Evolutionary conservation across 2,329 filamentous ascomycete species (phyloP), one percentile per base, ranked within the genome.

Genomic region (Aulographum hederae): DNA sequence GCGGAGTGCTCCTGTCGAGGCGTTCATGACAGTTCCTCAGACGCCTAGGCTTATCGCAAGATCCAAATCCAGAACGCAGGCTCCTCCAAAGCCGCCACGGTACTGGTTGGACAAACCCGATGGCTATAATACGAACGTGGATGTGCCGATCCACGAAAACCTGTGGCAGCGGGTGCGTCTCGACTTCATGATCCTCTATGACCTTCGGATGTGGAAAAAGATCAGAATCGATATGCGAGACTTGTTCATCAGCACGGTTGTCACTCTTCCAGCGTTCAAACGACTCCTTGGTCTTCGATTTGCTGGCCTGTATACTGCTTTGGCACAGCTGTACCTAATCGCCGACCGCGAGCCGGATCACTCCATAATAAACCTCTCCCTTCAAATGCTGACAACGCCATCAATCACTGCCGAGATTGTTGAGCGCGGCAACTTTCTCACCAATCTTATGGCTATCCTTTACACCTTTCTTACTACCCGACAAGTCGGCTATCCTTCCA

Each of bases 391-490:
- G 38, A 98, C 89, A 0, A 94, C 89, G 0, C 85, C 89, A 2
- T 92, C 86, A 0, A 95, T 98, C 41, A 95, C 86, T 0, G 79
- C 84, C 28, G 91, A 98, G 54, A 79, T 95, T 31, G 82, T 98
- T 6, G 80, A 93, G 45, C 71, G 84, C 28, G 86, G 85, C 18
- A 98, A 98, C 51, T 98, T 98, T 47, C 62, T 98, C 40, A 94
- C 84, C 6, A 93, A 82, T 42, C 65, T 98, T 25, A 78, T 95
- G 67, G 84, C 89, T 11, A 98, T 98, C 38, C 62, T 98, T 1
- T 98, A 95, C 53, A 95, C 91, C 0, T 98, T 98, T 57, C 58
- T 98, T 25, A 98, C 89, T 0, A 93, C 84, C 4, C 69, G 91
- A 32, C 89, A 98, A 61, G 89, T 98, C 25, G 85, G 85, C 1